phyloP scores from a whole-genome alignment of 345 rosid genomes.

The Populus ilicifolia region DNA sequence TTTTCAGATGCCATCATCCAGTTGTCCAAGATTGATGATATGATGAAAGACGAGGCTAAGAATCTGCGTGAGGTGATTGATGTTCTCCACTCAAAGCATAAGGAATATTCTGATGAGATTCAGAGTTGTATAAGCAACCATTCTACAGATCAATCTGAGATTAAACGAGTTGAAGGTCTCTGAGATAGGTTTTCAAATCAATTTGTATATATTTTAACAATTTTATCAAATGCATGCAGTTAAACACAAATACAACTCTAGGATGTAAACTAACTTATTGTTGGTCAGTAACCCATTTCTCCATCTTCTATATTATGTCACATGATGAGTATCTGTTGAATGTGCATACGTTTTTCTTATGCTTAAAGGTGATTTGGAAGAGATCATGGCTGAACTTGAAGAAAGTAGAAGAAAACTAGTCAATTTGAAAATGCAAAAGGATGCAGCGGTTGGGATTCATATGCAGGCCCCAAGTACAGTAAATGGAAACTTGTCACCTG shows the following conservation, averaged over 20 bases:
- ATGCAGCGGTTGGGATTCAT: constrained; percentile 55
- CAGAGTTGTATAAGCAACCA: constrained; percentile 46
- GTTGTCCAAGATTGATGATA: constrained; percentile 61
- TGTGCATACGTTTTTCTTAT: constrained; percentile 18
- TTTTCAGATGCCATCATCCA: constrained; percentile 53
- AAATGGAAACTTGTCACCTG: constrained; percentile 77
- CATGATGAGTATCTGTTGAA: constrained; percentile 18
- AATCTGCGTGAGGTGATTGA: constrained; percentile 55
- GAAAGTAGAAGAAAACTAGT: constrained; percentile 86
- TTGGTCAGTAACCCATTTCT: neutral
- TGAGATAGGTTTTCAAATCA: constrained; percentile 8
- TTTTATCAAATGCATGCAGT: neutral
- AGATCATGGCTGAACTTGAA: constrained; percentile 78
- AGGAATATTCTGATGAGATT: constrained; percentile 46
- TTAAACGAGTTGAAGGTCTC: constrained; percentile 71
- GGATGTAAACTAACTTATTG: neutral
- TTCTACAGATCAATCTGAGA: constrained; percentile 63
- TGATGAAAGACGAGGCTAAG: constrained; percentile 77
- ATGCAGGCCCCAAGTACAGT: constrained; percentile 44
- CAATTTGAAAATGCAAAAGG: constrained; percentile 78
- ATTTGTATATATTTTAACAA: neutral
- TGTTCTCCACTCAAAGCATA: constrained; percentile 63
- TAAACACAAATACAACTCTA: neutral
- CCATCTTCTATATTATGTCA: neutral
- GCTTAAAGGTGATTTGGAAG: constrained; percentile 78